Conservation (phyloP, 139 green algal genomes). For the Coccomyxa sp. region DNA sequence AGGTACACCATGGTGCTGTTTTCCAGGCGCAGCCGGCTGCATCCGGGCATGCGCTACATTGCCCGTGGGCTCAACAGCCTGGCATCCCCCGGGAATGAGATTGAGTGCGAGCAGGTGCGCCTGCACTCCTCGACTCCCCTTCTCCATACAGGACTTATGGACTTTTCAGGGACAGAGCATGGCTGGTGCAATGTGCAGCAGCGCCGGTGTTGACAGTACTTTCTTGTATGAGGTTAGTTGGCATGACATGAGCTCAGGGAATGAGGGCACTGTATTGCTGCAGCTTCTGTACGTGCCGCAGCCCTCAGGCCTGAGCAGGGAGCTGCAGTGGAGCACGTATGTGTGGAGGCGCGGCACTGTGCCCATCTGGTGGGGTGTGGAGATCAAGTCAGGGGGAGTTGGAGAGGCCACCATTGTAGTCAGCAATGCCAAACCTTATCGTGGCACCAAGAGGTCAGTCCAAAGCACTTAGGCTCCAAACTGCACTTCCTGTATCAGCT, state of each 20-base stretch:
- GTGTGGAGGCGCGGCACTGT: conserved; percentile 86
- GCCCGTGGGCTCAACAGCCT: conserved; percentile 87
- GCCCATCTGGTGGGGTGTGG: conserved; percentile 62
- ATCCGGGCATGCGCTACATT: conserved; percentile 91
- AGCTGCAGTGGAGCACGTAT: conserved; percentile 62
- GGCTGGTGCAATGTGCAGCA: no score
- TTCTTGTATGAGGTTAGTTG: no score
- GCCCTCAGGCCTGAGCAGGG: neutral
- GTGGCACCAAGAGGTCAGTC: conserved; percentile 58
- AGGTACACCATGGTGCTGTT: conserved; percentile 66
- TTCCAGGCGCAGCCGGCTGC: conserved; percentile 72
- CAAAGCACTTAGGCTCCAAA: no score
- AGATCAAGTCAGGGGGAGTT: conserved; percentile 67
- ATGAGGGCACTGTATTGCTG: no score
- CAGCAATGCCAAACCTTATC: conserved; percentile 66
- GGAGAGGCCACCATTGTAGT: conserved; percentile 90
- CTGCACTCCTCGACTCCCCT: no score
- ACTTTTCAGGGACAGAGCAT: no score
- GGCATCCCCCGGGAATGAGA: conserved; percentile 87
- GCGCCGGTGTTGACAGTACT: no score
- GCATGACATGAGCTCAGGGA: no score
- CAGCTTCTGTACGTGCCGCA: no score
- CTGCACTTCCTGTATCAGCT: no score
- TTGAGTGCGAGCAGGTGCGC: conserved; percentile 94
- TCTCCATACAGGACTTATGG: no score